Evolutionary conservation across 2,329 filamentous ascomycete genomes (phyloP).

Genomic region (Shiraia sp.): DNA sequence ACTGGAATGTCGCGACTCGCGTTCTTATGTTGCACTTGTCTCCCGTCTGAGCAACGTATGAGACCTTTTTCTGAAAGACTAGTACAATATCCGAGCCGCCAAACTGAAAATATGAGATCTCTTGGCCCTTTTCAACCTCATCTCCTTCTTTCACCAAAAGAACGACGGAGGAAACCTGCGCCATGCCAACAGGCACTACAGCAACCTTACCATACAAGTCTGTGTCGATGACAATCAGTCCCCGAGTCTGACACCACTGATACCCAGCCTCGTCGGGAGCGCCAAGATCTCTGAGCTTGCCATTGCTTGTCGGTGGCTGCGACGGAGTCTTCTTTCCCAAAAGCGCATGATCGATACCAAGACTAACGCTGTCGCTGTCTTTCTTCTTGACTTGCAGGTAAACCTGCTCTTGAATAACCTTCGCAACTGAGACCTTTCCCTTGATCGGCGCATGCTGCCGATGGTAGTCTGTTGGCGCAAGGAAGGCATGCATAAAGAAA

Average conservation of each 20-base stretch:
- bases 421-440: constrained; percentile 45
- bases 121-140: background rate
- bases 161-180: constrained; percentile 42
- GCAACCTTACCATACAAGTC: constrained; percentile 44
- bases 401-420: constrained; percentile 43
- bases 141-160: background rate
- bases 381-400: constrained; percentile 44
- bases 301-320: background rate
- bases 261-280: constrained; percentile 46
- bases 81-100: constrained; percentile 1
- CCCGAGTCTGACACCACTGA: constrained; percentile 46
- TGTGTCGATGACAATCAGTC: constrained; percentile 47
- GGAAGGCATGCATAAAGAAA: constrained; percentile 48
- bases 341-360: no score
- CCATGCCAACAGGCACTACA: constrained; percentile 52
- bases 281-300: constrained; percentile 14
- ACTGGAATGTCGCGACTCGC: no score
- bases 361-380: background rate
- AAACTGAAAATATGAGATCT: constrained; percentile 1
- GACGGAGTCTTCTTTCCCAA: no score
- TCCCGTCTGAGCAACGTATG: no score
- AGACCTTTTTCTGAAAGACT: background rate
- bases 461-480: constrained; percentile 49
- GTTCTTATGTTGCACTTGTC: no score
- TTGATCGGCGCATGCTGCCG: constrained; percentile 48